Evolutionary conservation across 2,329 filamentous ascomycete species (phyloP).

Genomic region (Fusarium scirpi): DNA sequence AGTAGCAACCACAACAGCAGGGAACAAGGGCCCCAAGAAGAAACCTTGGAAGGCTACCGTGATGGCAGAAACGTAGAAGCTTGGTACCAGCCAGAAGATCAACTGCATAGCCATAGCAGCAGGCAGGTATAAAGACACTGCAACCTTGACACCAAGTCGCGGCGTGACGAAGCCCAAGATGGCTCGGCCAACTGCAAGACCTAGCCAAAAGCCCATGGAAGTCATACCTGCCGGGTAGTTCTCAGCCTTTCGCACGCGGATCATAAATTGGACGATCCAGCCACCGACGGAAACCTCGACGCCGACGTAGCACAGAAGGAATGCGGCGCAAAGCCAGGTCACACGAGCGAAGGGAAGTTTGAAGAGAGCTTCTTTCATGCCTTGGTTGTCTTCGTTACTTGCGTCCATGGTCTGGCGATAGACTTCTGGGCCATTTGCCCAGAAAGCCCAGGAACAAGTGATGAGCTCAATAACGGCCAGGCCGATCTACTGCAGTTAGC

Average conservation of each 20-base stretch:
- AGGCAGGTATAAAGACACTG: constrained; percentile 71
- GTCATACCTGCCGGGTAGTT: constrained; percentile 79
- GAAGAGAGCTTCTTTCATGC: constrained; percentile 53
- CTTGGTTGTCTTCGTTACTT: constrained; percentile 42
- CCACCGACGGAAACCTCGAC: constrained; percentile 81
- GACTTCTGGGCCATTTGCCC: constrained; percentile 65
- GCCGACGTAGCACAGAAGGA: constrained; percentile 82
- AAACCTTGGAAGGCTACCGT: constrained; percentile 80
- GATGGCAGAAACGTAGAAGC: constrained; percentile 80
- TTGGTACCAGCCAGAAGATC: constrained; percentile 84
- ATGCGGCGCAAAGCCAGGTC: constrained; percentile 78
- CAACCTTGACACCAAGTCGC: constrained; percentile 74
- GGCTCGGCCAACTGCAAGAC: constrained; percentile 78
- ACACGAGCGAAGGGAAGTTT: constrained; percentile 60
- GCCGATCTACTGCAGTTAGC: constrained; percentile 38
- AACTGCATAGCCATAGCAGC: constrained; percentile 74
- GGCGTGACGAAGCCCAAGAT: constrained; percentile 80
- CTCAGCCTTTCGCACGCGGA: constrained; percentile 74
- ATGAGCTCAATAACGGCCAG: constrained; percentile 35
- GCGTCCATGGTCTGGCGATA: constrained; percentile 60
- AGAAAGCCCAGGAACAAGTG: constrained; percentile 67
- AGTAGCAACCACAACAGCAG: constrained; percentile 75
- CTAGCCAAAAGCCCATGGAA: constrained; percentile 84
- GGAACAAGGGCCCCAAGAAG: constrained; percentile 83
- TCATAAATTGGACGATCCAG: constrained; percentile 90